Evolutionary conservation across 192 early-diverging fungal species (phyloP).

Genomic region (Mortierella claussenii): DNA sequence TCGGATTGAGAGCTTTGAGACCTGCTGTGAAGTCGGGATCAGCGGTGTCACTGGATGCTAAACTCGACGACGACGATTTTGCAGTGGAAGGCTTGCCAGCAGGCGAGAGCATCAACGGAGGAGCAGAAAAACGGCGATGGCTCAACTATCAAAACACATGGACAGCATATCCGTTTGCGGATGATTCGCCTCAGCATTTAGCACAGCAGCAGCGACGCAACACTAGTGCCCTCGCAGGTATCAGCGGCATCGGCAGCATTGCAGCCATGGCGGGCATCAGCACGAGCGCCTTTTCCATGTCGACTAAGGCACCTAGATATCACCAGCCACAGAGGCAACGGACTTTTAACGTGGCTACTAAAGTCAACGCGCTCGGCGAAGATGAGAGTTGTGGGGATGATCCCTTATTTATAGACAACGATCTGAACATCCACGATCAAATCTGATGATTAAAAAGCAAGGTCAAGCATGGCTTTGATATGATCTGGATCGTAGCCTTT

Average conservation of each 20-base stretch:
- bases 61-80: constrained; percentile 8
- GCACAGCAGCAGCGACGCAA: constrained; percentile 34
- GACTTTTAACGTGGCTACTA: neutral
- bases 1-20: constrained; percentile 19
- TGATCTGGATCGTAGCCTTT: no score
- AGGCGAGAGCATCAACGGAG: constrained; percentile 4
- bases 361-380: constrained; percentile 2
- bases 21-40: constrained; percentile 1
- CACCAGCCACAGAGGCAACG: constrained; percentile 1
- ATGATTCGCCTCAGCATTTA: constrained; percentile 33
- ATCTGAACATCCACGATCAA: constrained; percentile 37
- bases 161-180: constrained; percentile 42
- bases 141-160: constrained; percentile 42
- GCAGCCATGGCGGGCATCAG: neutral
- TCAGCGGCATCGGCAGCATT: neutral
- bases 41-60: neutral
- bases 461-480: no score
- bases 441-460: neutral
- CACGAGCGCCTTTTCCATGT: neutral
- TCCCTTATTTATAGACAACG: constrained; percentile 51
- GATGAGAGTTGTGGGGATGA: constrained; percentile 51
- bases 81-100: neutral
- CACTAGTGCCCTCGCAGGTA: neutral
- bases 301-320: constrained; percentile 21
- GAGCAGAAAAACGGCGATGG: constrained; percentile 44